Evolutionary conservation across 31 red algal genomes (phyloP), one percentile per base, ranked within the genome.

Genomic region (Pterothamnion heteromorphum): DNA sequence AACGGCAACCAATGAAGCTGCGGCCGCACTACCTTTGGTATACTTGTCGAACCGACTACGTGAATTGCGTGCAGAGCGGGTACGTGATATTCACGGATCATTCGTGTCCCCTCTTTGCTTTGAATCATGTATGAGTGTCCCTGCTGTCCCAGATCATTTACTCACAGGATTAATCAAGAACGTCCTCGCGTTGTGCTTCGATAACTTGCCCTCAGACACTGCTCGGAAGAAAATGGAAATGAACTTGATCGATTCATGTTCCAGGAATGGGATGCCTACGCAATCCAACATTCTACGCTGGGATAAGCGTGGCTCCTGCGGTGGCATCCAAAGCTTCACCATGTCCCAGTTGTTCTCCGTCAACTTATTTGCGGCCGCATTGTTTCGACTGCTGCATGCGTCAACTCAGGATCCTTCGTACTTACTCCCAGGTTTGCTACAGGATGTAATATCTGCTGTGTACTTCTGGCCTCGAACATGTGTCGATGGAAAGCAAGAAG

Each of bases 221-320:
- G 51, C 51, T 64, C 51, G 51, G 51, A 64, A n/a, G 51, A 64
- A 64, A 64, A 64, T 64, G n/a, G 51, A 64, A 64, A 64, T 64
- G 51, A 64, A 9, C n/a, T 9, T 18, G n/a, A 64, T 64, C n/a
- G 9, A 64, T 64, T 18, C 51, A 18, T 64, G 14, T n/a, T 18
- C 51, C 9, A 64, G 51, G 51, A 64, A 64, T 64, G 51, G 51
- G 9, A 64, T 64, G 51, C 51, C 51, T 64, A 64, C 51, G 51
- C 51, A 64, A 64, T 64, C 51, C 14, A 64, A n/a, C 51, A 64
- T 64, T 64, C 51, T 64, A 64, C 51, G 51, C n/a, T 64, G 51
- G 51, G n/a, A 64, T 9, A 64, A 64, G 9, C 9, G n/a, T 64
- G 51, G 51, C 9, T 64, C 51, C 9, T 64, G n/a, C 51, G n/a